Base-by-base conservation (phyloP, 2,329 filamentous ascomycete species). In the Dactylellina sp. region DNA sequence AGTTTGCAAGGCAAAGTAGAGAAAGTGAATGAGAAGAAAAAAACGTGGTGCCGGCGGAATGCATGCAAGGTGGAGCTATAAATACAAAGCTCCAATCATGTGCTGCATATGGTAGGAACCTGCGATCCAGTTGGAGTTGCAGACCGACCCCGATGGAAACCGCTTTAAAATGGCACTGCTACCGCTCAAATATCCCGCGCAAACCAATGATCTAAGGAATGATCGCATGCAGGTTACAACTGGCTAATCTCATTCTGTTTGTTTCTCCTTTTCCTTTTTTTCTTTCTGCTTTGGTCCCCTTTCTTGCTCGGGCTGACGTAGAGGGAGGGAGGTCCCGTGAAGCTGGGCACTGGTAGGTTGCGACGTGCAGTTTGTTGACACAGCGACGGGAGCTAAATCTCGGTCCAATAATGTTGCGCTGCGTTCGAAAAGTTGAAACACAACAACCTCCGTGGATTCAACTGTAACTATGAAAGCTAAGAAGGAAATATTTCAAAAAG, bases 61-160 rank as follows among this genome's bases (percentile, higher is more conserved):
- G 68, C 68, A 72, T 64, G 68, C 60, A 64, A 52, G 63, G 68
- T 72, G 68, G 68, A 65, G 52, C 68, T 72, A 72, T 72, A 57
- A 72, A 72, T 72, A 72, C 47, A 47, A 49, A 57, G 49, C 32
- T 35, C 68, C 68, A 72, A 72, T 72, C 68, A 72, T 60, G 47
- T 74, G 61, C 56, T 49, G n/a, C n/a, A n/a, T 24, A 50, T 28
- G 20, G 64, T 18, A 49, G 46, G 40, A 42, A 25, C n/a, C 46
- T 66, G 47, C 61, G 59, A 74, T 65, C 68, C 68, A 72, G 68
- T 72, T 59, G 68, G 59, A 53, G 46, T 18, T 72, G 68, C 68
- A 72, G 68, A 53, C 25, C 12, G 18, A 24, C 52, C 46, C 66
- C 60, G 60, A 64, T 49, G 40, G 39, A 55, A 64, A 53, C 60